Conservation (phyloP, 352 stramenopile species). For the Pelagophyceae sp. region DNA sequence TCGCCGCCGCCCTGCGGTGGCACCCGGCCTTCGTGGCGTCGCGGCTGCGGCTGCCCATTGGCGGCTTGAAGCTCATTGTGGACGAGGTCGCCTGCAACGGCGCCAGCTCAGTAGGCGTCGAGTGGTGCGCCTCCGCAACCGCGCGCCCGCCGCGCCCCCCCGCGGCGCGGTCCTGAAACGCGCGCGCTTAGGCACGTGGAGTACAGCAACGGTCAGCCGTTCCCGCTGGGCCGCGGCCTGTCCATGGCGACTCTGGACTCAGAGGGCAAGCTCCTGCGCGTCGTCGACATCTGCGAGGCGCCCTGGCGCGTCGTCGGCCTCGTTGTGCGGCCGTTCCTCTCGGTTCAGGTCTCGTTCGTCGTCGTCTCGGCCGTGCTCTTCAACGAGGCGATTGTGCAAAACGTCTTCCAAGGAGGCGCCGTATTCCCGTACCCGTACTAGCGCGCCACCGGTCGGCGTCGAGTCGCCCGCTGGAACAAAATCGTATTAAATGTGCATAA, state of each 20-base stretch:
- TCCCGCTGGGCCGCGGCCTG: constrained; percentile 2
- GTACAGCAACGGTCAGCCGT: neutral
- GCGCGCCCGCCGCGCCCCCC: too few species aligned
- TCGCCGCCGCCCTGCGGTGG: neutral
- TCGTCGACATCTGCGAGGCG: constrained; percentile 8
- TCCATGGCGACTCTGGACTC: neutral
- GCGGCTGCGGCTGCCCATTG: neutral
- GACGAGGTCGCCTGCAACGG: constrained; percentile 16
- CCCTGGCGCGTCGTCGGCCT: constrained; percentile 10
- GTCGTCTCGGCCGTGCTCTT: neutral
- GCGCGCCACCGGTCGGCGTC: too few species aligned
- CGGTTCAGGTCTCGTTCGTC: neutral
- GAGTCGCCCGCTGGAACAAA: too few species aligned
- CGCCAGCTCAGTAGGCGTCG: neutral
- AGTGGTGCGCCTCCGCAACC: too few species aligned
- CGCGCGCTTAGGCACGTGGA: constrained; percentile 16
- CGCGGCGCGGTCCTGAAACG: too few species aligned
- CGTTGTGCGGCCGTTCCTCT: neutral
- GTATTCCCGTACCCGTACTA: too few species aligned
- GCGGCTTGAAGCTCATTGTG: constrained; percentile 11
- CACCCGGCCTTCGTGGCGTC: constrained; percentile 2
- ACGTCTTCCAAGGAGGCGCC: neutral
- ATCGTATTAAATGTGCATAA: too few species aligned
- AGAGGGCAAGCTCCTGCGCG: neutral
- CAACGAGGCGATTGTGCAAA: neutral